These are phyloP conservation scores for Oemleria cerasiformis DNA, from an alignment of 306 rosid species.

Conservation along the genomic window DNA sequence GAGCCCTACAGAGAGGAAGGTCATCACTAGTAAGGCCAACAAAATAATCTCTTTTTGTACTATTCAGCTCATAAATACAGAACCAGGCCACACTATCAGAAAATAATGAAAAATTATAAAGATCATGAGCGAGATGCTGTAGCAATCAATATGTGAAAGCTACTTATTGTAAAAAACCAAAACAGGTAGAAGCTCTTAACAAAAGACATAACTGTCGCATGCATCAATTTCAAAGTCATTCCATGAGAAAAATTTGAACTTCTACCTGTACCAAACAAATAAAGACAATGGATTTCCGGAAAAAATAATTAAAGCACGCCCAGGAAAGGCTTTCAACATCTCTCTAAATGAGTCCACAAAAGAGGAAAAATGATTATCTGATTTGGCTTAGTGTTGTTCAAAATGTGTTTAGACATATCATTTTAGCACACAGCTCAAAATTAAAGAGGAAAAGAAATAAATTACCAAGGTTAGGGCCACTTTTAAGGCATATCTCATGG, in stretches of 20 bases:
- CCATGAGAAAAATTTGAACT: background rate
- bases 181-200: background rate
- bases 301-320: background rate
- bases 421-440: background rate
- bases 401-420: background rate
- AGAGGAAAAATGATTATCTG: background rate
- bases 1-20: slow-evolving; percentile 41
- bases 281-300: background rate
- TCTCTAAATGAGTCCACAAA: background rate
- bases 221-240: background rate
- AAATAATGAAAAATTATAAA: slow-evolving; percentile 1
- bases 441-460: slow-evolving; percentile 3
- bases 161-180: background rate
- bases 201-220: background rate
- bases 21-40: background rate
- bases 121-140: background rate
- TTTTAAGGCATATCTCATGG: slow-evolving; percentile 90
- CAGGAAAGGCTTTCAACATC: background rate
- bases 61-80: background rate
- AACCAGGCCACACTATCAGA: background rate
- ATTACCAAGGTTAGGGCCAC: slow-evolving; percentile 77
- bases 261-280: background rate
- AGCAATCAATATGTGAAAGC: background rate
- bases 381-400: background rate
- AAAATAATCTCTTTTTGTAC: background rate